Base-by-base conservation (phyloP, 2,329 filamentous ascomycete species). In the Thyridium curvatum region DNA sequence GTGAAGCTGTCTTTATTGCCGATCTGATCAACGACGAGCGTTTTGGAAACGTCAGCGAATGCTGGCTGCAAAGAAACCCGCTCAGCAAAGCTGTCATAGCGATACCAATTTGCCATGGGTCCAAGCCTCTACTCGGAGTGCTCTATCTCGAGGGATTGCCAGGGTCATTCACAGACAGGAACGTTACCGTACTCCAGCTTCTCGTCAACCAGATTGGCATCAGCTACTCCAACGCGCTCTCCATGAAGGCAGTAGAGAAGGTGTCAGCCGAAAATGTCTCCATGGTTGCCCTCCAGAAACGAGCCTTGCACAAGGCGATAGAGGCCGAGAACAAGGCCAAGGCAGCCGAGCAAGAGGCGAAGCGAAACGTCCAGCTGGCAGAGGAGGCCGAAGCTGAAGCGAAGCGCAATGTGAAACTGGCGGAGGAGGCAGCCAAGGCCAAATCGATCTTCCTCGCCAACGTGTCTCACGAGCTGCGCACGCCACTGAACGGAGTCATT, bases 401-500 rank as follows among this genome's bases (percentile, higher is more conserved):
- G 8, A 79, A 86, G 53, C 77, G 82, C 43, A 88, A 87, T 56
- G 84, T 90, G 55, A 83, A 86, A 60, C 72, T 90, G 30, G 87
- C 87, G 13, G 85, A 91, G 55, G 86, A 91, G 58, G 86, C 86
- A 10, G 84, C 85, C 16, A 87, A 85, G 59, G 86, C 85, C 30
- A 91, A 91, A 58, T 84, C 81, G 3, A 86, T 90, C 41, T 91
- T 91, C 61, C 65, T 86, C 33, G 82, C 83, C 31, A 86, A 86
- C 46, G 86, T 91, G 48, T 88, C 83, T 3, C 86, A 91, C 59
- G 86, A 91, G 60, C 64, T 91, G 41, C 79, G 84, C 34, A 90
- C 85, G 2, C 88, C 88, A 1, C 80, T 94, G 36, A 90, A 91
- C 41, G 88, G 88, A 21, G 86, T 94, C 8, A 90, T 94, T 51